Evolutionary conservation across 2,329 filamentous ascomycete species (phyloP), one percentile per base, ranked within the genome.

Genomic region (Cercospora janseana): DNA sequence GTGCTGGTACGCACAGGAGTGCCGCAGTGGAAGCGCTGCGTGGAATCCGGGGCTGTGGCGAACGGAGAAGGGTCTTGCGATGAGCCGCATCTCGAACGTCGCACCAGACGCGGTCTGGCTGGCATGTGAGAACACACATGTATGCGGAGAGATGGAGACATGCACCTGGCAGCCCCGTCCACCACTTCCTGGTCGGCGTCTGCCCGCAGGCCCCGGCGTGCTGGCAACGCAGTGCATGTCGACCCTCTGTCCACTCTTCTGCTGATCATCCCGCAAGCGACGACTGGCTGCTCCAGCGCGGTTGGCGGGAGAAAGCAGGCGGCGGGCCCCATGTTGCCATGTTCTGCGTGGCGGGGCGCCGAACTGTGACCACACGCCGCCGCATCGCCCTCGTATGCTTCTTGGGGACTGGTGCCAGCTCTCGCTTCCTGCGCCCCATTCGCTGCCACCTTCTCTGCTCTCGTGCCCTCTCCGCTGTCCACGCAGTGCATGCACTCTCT

Each of bases 71-170:
- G n/a, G n/a, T n/a, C n/a, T n/a, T n/a, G n/a, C n/a, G n/a, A n/a
- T n/a, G n/a, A n/a, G n/a, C n/a, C 15, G 34, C 34, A 20, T 37
- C 34, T 37, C 34, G 34, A 37, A 37, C 34, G 34, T 37, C 13
- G 16, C 34, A 37, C 34, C 18, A 15, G 8, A 37, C n/a, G 18
- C 34, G 34, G n/a, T n/a, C 10, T 21, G 6, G 12, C 26, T 6
- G 12, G n/a, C n/a, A n/a, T n/a, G n/a, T n/a, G n/a, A n/a, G n/a
- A n/a, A n/a, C n/a, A n/a, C n/a, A n/a, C n/a, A n/a, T n/a, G n/a
- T n/a, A n/a, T n/a, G n/a, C n/a, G n/a, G n/a, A n/a, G n/a, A n/a
- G n/a, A n/a, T n/a, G n/a, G n/a, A n/a, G n/a, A n/a, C n/a, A n/a
- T n/a, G n/a, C n/a, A n/a, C n/a, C n/a, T n/a, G n/a, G n/a, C n/a